Evolutionary conservation across 1,284 basidiomycete genomes (phyloP).

Genomic region (Cryptococcus floricola): DNA sequence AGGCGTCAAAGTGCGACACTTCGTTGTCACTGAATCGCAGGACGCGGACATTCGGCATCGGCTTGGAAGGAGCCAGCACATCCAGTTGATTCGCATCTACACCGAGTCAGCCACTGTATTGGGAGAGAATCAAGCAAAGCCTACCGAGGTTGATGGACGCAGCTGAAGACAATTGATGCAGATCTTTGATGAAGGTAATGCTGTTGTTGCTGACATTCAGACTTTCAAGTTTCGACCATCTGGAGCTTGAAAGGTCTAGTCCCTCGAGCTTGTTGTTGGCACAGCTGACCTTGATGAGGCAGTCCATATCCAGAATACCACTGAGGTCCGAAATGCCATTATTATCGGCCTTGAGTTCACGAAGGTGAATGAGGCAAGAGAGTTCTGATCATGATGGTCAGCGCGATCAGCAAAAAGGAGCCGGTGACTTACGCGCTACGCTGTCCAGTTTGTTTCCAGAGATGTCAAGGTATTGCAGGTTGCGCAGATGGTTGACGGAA

Average conservation of each 20-base stretch:
- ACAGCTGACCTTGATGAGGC: constrained; percentile 76
- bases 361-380: constrained; percentile 74
- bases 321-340: constrained; percentile 74
- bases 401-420: background rate
- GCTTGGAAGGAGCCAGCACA: constrained; percentile 19
- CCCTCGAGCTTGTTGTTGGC: constrained; percentile 68
- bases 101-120: background rate
- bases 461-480: constrained; percentile 85
- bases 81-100: constrained; percentile 66
- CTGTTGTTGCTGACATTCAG: constrained; percentile 78
- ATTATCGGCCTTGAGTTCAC: constrained; percentile 81
- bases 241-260: constrained; percentile 61
- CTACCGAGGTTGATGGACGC: constrained; percentile 74
- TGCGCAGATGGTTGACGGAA: constrained; percentile 80
- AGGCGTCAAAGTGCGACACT: constrained; percentile 65
- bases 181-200: constrained; percentile 59
- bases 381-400: constrained; percentile 58
- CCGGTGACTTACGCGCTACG: constrained; percentile 65
- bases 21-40: constrained; percentile 81
- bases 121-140: constrained; percentile 36
- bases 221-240: constrained; percentile 77
- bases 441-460: constrained; percentile 86
- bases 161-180: constrained; percentile 62
- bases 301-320: constrained; percentile 72
- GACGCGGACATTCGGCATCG: constrained; percentile 69